phyloP scores from a whole-genome alignment of 768 basidiomycete genomes.

The Trametes sanguinea region DNA sequence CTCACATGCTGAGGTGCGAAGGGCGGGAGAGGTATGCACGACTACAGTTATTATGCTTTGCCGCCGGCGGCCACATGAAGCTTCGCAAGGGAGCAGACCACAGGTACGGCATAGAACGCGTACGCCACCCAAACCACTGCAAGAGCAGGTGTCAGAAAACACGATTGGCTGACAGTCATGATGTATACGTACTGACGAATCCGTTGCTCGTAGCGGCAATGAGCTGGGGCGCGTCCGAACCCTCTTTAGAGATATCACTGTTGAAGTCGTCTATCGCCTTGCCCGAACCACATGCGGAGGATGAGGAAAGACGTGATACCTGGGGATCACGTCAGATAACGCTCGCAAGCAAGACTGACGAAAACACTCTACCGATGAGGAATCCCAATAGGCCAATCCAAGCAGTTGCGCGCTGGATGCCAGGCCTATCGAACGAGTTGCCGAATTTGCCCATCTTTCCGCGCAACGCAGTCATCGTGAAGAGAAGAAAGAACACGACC shows the following conservation, averaged over 20 bases:
- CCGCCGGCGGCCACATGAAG: slow-evolving; percentile 54
- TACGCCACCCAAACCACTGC: slow-evolving; percentile 81
- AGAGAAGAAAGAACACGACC: slow-evolving; percentile 63
- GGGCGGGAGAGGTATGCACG: too few relatives aligned
- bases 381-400: slow-evolving; percentile 82
- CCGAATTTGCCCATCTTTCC: slow-evolving; percentile 60
- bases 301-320: slow-evolving; percentile 72
- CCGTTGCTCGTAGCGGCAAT: slow-evolving; percentile 67
- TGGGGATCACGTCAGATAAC: slow-evolving; percentile 29
- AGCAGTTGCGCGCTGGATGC: slow-evolving; percentile 58
- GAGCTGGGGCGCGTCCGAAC: slow-evolving; percentile 56
- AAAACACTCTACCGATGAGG: slow-evolving; percentile 55
- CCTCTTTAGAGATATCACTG: slow-evolving; percentile 53
- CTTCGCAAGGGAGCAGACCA: slow-evolving; percentile 69
- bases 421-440: slow-evolving; percentile 53
- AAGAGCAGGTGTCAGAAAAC: neutral
- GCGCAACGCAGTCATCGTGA: slow-evolving; percentile 66
- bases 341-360: neutral
- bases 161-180: neutral
- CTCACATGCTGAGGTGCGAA: too few relatives aligned
- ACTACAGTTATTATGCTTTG: slow-evolving; percentile 32
- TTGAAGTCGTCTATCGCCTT: slow-evolving; percentile 83
- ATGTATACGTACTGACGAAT: slow-evolving; percentile 62
- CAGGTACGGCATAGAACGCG: slow-evolving; percentile 70
- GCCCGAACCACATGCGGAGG: slow-evolving; percentile 78